These are phyloP conservation scores for Lepidium aucheri DNA, from an alignment of 345 rosid species.

Conservation along the genomic window DNA sequence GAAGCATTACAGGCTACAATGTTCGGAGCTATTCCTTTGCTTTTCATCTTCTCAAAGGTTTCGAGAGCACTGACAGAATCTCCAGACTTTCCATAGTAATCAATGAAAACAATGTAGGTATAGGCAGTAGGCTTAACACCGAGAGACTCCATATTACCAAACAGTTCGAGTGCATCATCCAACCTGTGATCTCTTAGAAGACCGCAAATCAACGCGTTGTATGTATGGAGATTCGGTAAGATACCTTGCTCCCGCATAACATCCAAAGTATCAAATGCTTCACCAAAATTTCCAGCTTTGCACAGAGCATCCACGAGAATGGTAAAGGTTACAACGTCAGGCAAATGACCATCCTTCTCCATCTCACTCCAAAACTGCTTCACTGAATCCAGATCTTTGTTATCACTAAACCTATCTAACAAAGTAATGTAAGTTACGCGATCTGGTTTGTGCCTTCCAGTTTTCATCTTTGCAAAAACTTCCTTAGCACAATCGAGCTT, in stretches of 20 bases:
- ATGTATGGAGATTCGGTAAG: constrained; percentile 74
- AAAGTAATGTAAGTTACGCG: constrained; percentile 69
- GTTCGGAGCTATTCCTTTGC: constrained; percentile 66
- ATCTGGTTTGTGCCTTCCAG: constrained; percentile 72
- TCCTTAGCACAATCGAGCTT: constrained; percentile 59
- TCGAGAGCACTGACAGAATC: constrained; percentile 53
- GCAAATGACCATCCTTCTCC: constrained; percentile 72
- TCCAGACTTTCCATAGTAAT: constrained; percentile 83
- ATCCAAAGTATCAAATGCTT: constrained; percentile 59
- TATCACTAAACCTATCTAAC: constrained; percentile 70
- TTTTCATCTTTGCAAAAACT: constrained; percentile 62
- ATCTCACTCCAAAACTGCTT: constrained; percentile 76
- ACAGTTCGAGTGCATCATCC: constrained; percentile 54
- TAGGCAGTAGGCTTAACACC: constrained; percentile 69
- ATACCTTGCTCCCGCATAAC: constrained; percentile 56
- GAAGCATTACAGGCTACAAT: constrained; percentile 86
- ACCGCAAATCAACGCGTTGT: constrained; percentile 72
- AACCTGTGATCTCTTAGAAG: constrained; percentile 51
- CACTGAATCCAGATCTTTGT: constrained; percentile 57
- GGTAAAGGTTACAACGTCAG: constrained; percentile 76
- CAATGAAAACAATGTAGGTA: constrained; percentile 74
- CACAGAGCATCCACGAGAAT: constrained; percentile 71
- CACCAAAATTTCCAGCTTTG: constrained; percentile 47
- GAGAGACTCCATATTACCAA: constrained; percentile 47
- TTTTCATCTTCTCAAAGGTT: constrained; percentile 75